These are phyloP conservation scores for Ciborinia camelliae DNA, from an alignment of 2,329 filamentous ascomycete species.

Conservation along the genomic window DNA sequence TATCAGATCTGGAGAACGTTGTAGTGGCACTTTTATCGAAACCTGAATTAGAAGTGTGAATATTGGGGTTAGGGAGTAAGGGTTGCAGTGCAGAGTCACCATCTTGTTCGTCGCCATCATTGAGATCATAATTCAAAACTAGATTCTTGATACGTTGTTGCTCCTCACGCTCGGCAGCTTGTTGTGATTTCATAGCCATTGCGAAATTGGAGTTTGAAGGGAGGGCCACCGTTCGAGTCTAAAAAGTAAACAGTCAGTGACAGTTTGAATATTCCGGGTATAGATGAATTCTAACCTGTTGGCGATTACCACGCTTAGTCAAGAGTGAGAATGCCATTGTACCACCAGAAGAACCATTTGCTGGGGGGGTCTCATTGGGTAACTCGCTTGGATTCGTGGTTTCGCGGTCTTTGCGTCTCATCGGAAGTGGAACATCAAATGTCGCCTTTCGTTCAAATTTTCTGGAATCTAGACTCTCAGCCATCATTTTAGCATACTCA, in stretches of 20 bases:
- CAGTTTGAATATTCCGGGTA: not conserved
- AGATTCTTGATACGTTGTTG: conserved; percentile 98
- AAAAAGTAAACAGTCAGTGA: conserved; percentile 19
- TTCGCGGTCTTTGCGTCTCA: conserved; percentile 69
- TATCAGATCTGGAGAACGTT: conserved; percentile 36
- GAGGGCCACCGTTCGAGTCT: conserved; percentile 89
- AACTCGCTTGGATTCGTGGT: conserved; percentile 39
- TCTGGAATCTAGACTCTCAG: conserved; percentile 90
- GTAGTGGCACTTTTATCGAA: conserved; percentile 49
- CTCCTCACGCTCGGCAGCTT: conserved; percentile 91
- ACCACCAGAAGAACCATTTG: conserved; percentile 39
- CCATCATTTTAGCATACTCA: conserved; percentile 97
- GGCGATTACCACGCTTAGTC: conserved; percentile 92
- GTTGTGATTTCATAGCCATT: conserved; percentile 91
- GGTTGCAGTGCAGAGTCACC: conserved; percentile 56
- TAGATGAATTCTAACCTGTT: conserved; percentile 60
- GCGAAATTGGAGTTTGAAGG: conserved; percentile 92
- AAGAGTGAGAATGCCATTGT: conserved; percentile 98
- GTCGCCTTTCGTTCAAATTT: conserved; percentile 93
- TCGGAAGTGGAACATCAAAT: conserved; percentile 96
- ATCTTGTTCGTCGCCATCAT: conserved; percentile 75
- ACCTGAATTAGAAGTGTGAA: conserved; percentile 53
- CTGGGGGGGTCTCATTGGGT: conserved; percentile 42
- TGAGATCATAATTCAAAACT: conserved; percentile 92
- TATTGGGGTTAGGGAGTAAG: conserved; percentile 48